Evolutionary conservation across 2,329 filamentous ascomycete species (phyloP).

Genomic region (Septoria linicola): DNA sequence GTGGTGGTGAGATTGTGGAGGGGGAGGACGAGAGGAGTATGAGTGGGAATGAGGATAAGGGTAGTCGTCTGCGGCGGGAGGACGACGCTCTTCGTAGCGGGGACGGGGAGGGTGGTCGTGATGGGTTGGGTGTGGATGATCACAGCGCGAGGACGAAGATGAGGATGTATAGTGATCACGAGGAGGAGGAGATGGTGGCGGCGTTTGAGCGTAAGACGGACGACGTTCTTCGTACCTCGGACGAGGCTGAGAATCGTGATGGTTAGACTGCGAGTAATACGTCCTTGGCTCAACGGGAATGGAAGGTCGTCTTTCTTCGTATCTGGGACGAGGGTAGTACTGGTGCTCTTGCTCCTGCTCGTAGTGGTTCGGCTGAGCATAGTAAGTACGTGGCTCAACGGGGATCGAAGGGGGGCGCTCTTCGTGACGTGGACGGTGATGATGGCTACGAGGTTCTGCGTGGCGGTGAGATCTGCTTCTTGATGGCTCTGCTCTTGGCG

Average conservation of each 20-base stretch:
- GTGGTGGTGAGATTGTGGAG: too few species aligned
- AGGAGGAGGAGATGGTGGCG: too few species aligned
- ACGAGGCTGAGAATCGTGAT: too few species aligned
- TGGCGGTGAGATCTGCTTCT: background rate
- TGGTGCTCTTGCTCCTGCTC: background rate
- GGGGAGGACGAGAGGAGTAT: too few species aligned
- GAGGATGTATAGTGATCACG: too few species aligned
- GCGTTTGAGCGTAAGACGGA: too few species aligned
- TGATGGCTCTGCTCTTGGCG: background rate
- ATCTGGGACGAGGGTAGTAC: background rate
- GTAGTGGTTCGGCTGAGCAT: background rate
- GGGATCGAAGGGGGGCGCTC: background rate
- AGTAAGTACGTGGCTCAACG: background rate
- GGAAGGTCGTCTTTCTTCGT: background rate
- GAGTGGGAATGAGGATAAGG: too few species aligned
- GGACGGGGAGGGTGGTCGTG: background rate
- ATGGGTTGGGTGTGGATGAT: too few species aligned
- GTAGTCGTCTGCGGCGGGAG: background rate
- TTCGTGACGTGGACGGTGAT: background rate
- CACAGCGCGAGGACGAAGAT: too few species aligned
- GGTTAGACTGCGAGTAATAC: too few species aligned
- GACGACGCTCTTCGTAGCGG: slow-evolving; percentile 2
- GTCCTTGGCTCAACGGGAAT: background rate
- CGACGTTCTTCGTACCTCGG: background rate
- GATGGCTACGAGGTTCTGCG: background rate